Percentiles rank a stretch among this genome's conserved stretches.
These are phyloP conservation scores for Raffaelea arxii DNA, from an alignment of 2,329 filamentous ascomycete species.

Conservation along the genomic window DNA sequence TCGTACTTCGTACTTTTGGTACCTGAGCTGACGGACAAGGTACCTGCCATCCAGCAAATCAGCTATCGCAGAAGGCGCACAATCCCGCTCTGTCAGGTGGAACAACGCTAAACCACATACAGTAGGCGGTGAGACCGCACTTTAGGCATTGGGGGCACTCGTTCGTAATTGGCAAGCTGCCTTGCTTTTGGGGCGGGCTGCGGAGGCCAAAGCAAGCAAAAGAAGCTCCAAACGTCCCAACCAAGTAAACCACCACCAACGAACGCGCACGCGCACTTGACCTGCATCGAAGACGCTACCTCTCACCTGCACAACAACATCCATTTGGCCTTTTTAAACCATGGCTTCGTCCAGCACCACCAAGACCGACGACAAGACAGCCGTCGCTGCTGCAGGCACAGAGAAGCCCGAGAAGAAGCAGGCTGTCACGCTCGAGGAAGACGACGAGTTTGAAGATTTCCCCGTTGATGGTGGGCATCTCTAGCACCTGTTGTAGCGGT, in stretches of 20 bases:
- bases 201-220: no score
- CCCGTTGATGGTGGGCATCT: constrained; percentile 80
- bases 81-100: not conserved
- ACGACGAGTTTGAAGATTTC: constrained; percentile 99
- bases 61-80: not conserved
- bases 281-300: no score
- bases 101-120: not conserved
- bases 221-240: no score
- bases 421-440: constrained; percentile 70
- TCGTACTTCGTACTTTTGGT: no score
- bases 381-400: constrained; percentile 38
- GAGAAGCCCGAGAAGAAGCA: constrained; percentile 41
- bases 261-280: no score
- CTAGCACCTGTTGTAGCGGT: not conserved
- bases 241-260: not conserved
- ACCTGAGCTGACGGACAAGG: no score
- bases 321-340: no score
- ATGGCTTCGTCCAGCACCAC: constrained; percentile 17
- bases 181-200: no score
- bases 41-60: not conserved
- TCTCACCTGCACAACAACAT: no score
- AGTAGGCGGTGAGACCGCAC: not conserved
- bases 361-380: constrained; percentile 28
- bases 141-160: no score
- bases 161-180: no score